Percentiles rank a stretch among this genome's conserved stretches.
phyloP scores from a whole-genome alignment of 1,284 basidiomycete species.

The Malassezia cuniculi region DNA sequence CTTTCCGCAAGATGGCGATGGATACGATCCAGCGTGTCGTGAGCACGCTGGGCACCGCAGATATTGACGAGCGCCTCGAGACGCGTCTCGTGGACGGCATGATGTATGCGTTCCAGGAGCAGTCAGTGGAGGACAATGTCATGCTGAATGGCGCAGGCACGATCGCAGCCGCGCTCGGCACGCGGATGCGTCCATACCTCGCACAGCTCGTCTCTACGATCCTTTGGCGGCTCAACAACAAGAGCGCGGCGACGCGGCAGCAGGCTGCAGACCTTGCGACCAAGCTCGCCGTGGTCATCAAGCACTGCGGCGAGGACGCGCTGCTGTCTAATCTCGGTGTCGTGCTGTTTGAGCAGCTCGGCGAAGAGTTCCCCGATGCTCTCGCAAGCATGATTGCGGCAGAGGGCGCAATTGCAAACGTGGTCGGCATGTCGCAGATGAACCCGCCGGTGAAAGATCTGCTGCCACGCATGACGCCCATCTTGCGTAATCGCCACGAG shows the following conservation, averaged over 20 bases:
- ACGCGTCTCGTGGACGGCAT: conserved; percentile 90
- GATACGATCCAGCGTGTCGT: conserved; percentile 98
- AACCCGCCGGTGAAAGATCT: conserved; percentile 98
- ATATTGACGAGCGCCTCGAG: conserved; percentile 90
- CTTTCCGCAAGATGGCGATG: conserved; percentile 99
- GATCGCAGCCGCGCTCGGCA: conserved; percentile 86
- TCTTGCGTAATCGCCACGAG: conserved; percentile 94
- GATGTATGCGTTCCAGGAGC: conserved; percentile 98
- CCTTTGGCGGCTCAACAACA: conserved; percentile 97
- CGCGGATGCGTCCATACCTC: conserved; percentile 96
- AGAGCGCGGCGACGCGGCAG: conserved; percentile 95
- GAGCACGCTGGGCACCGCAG: conserved; percentile 77
- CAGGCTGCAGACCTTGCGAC: conserved; percentile 94
- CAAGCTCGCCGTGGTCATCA: conserved; percentile 88
- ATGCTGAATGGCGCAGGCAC: conserved; percentile 98
- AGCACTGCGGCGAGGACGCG: conserved; percentile 93
- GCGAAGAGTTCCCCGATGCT: conserved; percentile 98
- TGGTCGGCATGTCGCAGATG: conserved; percentile 99
- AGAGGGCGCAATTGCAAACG: conserved; percentile 94
- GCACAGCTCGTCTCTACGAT: conserved; percentile 99
- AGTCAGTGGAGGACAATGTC: conserved; percentile 94
- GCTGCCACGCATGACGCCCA: conserved; percentile 95
- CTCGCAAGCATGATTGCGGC: conserved; percentile 93
- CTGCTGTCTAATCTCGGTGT: conserved; percentile 89
- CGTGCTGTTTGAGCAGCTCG: conserved; percentile 93